Percentiles rank a stretch among this genome's conserved stretches.
These are phyloP conservation scores for Piper betle DNA, from an alignment of 164 flowering plant genomes.

Conservation along the genomic window DNA sequence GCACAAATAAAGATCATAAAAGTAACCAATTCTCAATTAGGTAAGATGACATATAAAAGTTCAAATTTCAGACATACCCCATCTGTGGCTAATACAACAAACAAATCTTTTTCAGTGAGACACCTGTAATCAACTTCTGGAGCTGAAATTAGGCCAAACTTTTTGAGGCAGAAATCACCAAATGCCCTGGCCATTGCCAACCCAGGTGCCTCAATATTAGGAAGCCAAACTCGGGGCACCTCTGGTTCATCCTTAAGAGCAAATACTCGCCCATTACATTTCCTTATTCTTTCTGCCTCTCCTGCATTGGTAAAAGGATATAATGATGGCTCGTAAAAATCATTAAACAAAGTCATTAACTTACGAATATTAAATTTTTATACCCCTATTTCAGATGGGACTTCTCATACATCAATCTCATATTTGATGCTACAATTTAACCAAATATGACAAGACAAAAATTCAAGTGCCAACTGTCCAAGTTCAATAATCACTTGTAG, in stretches of 20 bases:
- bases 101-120: conserved; percentile 74
- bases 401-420: not conserved
- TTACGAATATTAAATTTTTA: too few relatives aligned
- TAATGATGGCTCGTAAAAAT: not conserved
- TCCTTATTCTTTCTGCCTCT: conserved; percentile 90
- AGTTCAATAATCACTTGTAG: not conserved
- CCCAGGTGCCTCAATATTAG: conserved; percentile 85
- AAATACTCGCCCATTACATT: conserved; percentile 89
- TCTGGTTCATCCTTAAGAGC: conserved; percentile 96
- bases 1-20: too few relatives aligned
- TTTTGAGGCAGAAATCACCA: conserved; percentile 95
- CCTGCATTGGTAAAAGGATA: conserved; percentile 20
- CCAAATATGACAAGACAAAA: not conserved
- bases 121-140: conserved; percentile 72
- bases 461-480: not conserved
- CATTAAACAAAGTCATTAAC: not conserved
- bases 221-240: conserved; percentile 83
- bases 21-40: not conserved
- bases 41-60: not conserved
- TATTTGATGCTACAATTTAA: not conserved
- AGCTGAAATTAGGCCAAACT: conserved; percentile 83
- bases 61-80: conserved; percentile 64
- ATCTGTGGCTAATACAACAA: conserved; percentile 90
- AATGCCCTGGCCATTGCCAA: conserved; percentile 98
- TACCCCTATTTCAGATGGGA: not conserved